Evolutionary conservation across 192 early-diverging fungal species (phyloP).

Genomic region (Umbelopsis ramanniana): DNA sequence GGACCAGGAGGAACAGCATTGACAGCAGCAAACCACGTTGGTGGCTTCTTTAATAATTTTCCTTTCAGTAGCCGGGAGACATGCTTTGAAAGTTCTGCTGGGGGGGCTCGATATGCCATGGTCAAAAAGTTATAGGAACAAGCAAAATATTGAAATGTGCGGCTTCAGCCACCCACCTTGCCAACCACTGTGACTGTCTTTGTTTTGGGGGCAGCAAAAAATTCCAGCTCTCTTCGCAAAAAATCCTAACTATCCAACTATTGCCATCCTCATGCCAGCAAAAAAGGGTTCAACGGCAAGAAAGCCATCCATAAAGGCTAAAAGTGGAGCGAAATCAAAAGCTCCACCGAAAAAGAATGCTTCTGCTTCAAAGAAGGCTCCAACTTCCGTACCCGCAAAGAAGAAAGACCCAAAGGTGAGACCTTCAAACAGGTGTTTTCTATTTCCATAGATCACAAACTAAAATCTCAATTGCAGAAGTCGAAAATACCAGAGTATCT

Average conservation of each 20-base stretch:
- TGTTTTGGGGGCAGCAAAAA: background rate
- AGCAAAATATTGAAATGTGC: conserved; percentile 1
- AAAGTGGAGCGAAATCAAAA: background rate
- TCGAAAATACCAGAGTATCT: conserved; percentile 32
- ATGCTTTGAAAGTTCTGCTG: conserved; percentile 53
- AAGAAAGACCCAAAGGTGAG: conserved; percentile 20
- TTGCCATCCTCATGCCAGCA: conserved; percentile 20
- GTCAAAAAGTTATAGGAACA: conserved; percentile 16
- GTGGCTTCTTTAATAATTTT: conserved; percentile 53
- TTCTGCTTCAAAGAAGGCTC: background rate
- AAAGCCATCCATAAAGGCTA: conserved; percentile 23
- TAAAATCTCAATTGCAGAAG: background rate
- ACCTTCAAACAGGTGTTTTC: background rate
- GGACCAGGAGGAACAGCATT: conserved; percentile 56
- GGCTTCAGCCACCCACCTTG: conserved; percentile 10
- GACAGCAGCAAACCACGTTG: conserved; percentile 57
- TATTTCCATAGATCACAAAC: background rate
- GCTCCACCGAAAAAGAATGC: background rate
- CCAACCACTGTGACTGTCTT: background rate
- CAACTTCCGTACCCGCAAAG: background rate
- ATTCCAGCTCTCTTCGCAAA: background rate
- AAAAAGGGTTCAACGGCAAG: conserved; percentile 11
- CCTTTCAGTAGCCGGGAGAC: conserved; percentile 58
- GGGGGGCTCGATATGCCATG: conserved; percentile 42
- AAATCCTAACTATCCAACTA: background rate